Conservation (phyloP, 202 grass and related monocot genomes). For the Eragrostis tef region DNA sequence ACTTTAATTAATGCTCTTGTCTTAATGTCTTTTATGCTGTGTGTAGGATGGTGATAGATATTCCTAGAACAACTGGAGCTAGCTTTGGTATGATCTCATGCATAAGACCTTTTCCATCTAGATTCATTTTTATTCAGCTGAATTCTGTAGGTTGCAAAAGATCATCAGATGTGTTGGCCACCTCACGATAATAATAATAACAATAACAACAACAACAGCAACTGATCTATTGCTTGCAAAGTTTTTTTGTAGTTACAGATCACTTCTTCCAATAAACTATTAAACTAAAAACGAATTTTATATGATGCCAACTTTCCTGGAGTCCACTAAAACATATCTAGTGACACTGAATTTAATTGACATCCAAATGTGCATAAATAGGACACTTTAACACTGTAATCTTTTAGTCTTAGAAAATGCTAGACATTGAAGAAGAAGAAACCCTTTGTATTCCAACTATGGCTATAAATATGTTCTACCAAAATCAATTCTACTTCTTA, state of each 20-base stretch:
- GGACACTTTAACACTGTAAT: background rate
- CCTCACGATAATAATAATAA: background rate
- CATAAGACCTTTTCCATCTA: background rate
- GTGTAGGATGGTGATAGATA: slow-evolving; percentile 67
- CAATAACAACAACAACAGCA: too few species aligned
- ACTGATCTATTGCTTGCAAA: background rate
- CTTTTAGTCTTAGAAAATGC: background rate
- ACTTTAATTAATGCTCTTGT: background rate
- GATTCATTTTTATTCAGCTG: background rate
- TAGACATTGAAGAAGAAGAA: background rate
- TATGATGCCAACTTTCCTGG: background rate
- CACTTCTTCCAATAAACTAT: background rate
- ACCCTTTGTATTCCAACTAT: background rate
- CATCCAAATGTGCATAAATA: background rate
- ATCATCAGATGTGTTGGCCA: background rate
- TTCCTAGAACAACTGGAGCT: slow-evolving; percentile 66
- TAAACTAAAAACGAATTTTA: background rate
- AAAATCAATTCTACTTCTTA: background rate
- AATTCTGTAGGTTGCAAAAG: background rate
- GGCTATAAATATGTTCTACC: slow-evolving; percentile 4
- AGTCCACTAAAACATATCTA: background rate
- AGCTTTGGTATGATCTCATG: slow-evolving; percentile 52
- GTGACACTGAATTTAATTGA: background rate
- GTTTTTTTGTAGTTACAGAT: background rate
- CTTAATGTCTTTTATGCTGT: slow-evolving; percentile 13